Conservation (phyloP, 192 early-diverging fungal genomes). For the Powellomyces hirtus region DNA sequence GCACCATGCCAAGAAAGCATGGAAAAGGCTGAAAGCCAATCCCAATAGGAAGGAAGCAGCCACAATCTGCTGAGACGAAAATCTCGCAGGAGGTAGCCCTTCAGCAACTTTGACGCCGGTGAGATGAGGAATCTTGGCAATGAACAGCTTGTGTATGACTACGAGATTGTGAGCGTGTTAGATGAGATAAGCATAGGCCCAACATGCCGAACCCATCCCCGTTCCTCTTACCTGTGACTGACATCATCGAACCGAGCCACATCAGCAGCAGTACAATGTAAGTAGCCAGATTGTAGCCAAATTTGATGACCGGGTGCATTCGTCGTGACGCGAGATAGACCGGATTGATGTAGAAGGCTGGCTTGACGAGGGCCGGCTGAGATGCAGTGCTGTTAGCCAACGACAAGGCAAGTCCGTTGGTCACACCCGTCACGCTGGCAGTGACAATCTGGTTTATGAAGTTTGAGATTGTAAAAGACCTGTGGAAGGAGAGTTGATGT, state of each 20-base stretch:
- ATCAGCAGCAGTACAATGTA: constrained; percentile 18
- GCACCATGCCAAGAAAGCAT: background rate
- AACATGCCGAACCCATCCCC: no score
- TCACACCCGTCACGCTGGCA: background rate
- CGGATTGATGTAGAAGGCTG: constrained; percentile 13
- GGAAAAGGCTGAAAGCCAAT: background rate
- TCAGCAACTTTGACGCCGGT: background rate
- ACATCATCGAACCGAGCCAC: constrained; percentile 21
- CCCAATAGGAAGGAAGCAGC: background rate
- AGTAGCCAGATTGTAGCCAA: constrained; percentile 15
- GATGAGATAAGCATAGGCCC: no score
- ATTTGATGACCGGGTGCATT: constrained; percentile 3
- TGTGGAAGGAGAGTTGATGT: no score
- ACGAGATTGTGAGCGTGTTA: background rate
- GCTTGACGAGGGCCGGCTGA: background rate
- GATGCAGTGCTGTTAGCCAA: constrained; percentile 4
- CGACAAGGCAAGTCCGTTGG: background rate
- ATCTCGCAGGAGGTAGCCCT: background rate
- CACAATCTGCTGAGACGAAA: constrained; percentile 4
- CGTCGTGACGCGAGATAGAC: background rate
- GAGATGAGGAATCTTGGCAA: constrained; percentile 17
- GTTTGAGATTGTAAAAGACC: constrained; percentile 3
- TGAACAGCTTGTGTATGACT: constrained; percentile 15
- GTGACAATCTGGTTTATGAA: constrained; percentile 2
- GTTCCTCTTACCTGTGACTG: background rate